Conservation (phyloP, 2,329 filamentous ascomycete genomes). For the Penicillium janthinellum region DNA sequence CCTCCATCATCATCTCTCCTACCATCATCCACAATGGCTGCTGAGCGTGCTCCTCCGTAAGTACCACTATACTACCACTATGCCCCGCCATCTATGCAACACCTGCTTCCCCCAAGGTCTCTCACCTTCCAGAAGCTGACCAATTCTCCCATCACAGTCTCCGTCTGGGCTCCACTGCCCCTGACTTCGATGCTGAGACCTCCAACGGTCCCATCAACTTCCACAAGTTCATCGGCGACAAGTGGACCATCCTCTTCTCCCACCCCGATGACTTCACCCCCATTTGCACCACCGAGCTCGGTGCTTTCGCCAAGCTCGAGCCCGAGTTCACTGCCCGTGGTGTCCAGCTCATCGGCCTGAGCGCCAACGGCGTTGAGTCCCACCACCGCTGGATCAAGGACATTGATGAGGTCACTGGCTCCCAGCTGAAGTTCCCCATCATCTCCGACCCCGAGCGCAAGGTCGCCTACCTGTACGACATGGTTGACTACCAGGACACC, state of each 20-base stretch:
- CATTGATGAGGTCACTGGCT: conserved; percentile 75
- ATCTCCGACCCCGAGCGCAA: conserved; percentile 79
- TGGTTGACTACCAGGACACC: conserved; percentile 80
- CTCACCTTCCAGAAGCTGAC: background rate
- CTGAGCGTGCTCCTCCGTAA: conserved; percentile 47
- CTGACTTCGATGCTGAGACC: conserved; percentile 70
- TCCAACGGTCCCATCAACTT: conserved; percentile 69
- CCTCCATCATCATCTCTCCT: background rate
- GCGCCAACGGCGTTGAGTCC: conserved; percentile 78
- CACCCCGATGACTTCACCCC: conserved; percentile 84
- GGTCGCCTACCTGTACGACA: conserved; percentile 75
- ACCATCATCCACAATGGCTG: conserved; percentile 41
- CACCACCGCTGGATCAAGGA: conserved; percentile 92
- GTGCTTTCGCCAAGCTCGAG: conserved; percentile 89
- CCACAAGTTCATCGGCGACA: conserved; percentile 71
- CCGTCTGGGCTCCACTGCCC: conserved; percentile 66
- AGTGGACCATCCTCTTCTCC: conserved; percentile 71
- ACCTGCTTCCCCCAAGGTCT: background rate
- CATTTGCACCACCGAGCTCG: conserved; percentile 94
- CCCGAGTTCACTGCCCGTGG: conserved; percentile 84
- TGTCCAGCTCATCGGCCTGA: conserved; percentile 87
- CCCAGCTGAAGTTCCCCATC: conserved; percentile 73
- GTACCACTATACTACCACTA: conserved; percentile 28
- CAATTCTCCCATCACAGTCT: conserved; percentile 46
- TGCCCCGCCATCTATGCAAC: background rate